A percentile compares a stretch with the other conserved stretches of the same genome.
phyloP scores from a whole-genome alignment of 1,284 basidiomycete species.

The Thecaphora frezii region DNA sequence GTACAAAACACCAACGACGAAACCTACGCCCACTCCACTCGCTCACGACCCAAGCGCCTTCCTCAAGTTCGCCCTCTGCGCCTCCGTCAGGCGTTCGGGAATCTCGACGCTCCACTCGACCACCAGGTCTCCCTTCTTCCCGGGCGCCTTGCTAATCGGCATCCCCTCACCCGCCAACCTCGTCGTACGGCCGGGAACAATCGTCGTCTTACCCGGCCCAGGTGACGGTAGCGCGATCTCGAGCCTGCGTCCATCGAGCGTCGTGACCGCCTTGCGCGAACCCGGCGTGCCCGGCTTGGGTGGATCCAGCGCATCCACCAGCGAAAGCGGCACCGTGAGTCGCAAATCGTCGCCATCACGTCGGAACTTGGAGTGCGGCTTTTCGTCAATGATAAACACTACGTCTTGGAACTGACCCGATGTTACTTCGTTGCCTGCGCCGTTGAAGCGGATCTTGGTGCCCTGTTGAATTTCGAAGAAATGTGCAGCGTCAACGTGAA shows the following conservation, averaged over 20 bases:
- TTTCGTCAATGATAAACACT: slow-evolving; percentile 58
- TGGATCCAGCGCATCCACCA: slow-evolving; percentile 55
- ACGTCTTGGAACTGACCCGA: slow-evolving; percentile 51
- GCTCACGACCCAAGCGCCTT: slow-evolving; percentile 28
- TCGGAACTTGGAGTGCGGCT: slow-evolving; percentile 46
- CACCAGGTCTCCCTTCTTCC: slow-evolving; percentile 54
- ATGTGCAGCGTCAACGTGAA: no score
- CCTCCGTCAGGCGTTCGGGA: slow-evolving; percentile 41
- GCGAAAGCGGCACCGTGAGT: slow-evolving; percentile 36
- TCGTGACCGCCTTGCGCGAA: slow-evolving; percentile 36
- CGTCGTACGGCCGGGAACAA: slow-evolving; percentile 49
- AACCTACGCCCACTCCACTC: no score
- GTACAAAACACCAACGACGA: no score
- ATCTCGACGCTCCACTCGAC: slow-evolving; percentile 54
- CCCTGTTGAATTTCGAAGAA: slow-evolving; percentile 21
- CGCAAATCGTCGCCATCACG: slow-evolving; percentile 55
- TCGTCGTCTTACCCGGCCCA: slow-evolving; percentile 27
- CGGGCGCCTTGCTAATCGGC: slow-evolving; percentile 54
- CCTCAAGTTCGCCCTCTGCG: slow-evolving; percentile 42
- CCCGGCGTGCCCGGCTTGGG: slow-evolving; percentile 41
- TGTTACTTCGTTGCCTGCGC: slow-evolving; percentile 52
- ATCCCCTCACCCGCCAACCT: slow-evolving; percentile 54
- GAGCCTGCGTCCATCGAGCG: slow-evolving; percentile 49
- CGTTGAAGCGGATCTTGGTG: slow-evolving; percentile 56
- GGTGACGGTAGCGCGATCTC: slow-evolving; percentile 49